Conservation (phyloP, 768 basidiomycete species). For the Suillus brevipes region DNA sequence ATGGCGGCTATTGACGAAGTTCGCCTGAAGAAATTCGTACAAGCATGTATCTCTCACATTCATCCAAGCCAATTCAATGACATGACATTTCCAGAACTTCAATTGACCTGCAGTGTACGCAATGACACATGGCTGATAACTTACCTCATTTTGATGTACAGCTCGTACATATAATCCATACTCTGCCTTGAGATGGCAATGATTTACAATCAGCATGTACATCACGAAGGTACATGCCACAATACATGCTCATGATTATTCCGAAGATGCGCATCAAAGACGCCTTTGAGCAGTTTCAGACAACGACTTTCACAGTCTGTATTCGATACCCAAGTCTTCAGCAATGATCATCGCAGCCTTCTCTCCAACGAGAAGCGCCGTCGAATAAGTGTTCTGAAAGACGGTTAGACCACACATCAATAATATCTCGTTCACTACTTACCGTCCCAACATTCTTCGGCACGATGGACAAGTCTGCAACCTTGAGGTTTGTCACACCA, state of each 20-base stretch:
- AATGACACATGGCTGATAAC: not conserved
- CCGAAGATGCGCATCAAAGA: not conserved
- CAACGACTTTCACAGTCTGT: not conserved
- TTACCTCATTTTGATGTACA: not conserved
- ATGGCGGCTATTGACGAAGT: not conserved
- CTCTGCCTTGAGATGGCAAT: not conserved
- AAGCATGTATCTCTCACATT: not conserved
- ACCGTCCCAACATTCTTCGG: conserved; percentile 36
- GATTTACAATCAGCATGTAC: not conserved
- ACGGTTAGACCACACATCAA: not conserved
- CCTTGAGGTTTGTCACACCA: conserved; percentile 14
- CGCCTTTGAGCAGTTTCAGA: not conserved
- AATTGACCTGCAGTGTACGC: not conserved
- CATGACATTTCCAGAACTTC: not conserved
- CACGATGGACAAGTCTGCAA: conserved; percentile 18
- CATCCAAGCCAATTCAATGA: not conserved
- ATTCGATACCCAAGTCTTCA: conserved; percentile 43
- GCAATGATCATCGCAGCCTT: conserved; percentile 63
- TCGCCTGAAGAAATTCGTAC: not conserved
- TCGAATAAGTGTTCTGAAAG: conserved; percentile 42
- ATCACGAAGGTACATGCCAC: not conserved
- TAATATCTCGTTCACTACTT: not conserved
- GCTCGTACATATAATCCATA: not conserved
- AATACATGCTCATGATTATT: not conserved
- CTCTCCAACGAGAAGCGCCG: conserved; percentile 51